Percentiles rank a stretch among this genome's conserved stretches.
These are phyloP conservation scores for Corchorus capsularis DNA, from an alignment of 345 rosid genomes.

Conservation along the genomic window DNA sequence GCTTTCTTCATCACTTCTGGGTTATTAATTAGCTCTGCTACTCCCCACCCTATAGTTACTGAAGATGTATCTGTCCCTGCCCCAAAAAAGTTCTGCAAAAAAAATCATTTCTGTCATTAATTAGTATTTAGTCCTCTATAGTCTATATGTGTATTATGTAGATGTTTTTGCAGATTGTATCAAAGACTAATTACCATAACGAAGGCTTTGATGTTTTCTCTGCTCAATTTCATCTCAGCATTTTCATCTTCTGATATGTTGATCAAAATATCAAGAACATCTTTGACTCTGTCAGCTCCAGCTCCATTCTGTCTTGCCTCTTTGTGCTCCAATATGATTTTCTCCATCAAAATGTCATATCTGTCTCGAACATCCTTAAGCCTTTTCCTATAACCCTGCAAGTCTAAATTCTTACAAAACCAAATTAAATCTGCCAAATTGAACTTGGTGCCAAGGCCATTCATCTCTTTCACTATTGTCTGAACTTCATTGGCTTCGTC, in stretches of 20 bases:
- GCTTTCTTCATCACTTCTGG: constrained; percentile 63
- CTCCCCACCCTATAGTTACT: constrained; percentile 64
- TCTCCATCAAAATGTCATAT: constrained; percentile 68
- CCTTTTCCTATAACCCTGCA: constrained; percentile 63
- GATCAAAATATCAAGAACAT: constrained; percentile 63
- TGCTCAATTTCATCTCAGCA: constrained; percentile 57
- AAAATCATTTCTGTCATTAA: not conserved
- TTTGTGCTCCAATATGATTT: constrained; percentile 60
- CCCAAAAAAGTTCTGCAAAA: constrained; percentile 47
- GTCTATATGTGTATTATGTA: not conserved
- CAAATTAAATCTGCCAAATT: constrained; percentile 67
- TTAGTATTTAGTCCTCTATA: not conserved
- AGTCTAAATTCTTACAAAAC: constrained; percentile 60
- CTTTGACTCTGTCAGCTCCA: constrained; percentile 29
- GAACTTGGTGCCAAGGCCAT: constrained; percentile 50
- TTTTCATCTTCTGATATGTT: constrained; percentile 66
- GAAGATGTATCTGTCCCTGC: constrained; percentile 62
- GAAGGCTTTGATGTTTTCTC: constrained; percentile 76
- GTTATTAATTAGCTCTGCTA: constrained; percentile 70
- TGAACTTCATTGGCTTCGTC: constrained; percentile 49
- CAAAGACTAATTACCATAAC: constrained; percentile 51
- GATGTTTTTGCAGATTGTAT: not conserved
- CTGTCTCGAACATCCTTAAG: constrained; percentile 57
- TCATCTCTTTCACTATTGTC: constrained; percentile 61
- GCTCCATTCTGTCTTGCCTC: constrained; percentile 27